Base-by-base conservation (phyloP, 441 rosid species). In the Macaranga tanarius region DNA sequence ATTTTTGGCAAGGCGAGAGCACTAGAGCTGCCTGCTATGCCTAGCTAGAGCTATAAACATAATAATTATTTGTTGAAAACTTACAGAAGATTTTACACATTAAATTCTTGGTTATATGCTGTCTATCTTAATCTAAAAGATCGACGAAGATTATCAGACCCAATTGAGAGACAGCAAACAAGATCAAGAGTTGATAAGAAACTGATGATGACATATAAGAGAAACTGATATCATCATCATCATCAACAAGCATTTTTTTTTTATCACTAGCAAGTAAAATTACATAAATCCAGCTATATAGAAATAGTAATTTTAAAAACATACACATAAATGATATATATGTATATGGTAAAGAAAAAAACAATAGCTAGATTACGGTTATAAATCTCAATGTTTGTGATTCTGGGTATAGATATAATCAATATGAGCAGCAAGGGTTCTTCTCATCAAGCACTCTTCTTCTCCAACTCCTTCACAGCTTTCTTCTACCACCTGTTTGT, bases 341-440 rank as follows among this genome's bases (percentile, higher is more conserved):
- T n/a, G n/a, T n/a, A n/a, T n/a, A n/a, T n/a, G n/a, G n/a, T n/a
- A n/a, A n/a, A n/a, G n/a, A n/a, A n/a, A n/a, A n/a, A n/a, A n/a
- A n/a, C n/a, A n/a, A n/a, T 22, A 42, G 26, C 19, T 10, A 65
- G 28, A 11, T 8, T 2, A 45, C 25, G 47, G 1, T 23, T 2
- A 3, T 28, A 3, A 0, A 0, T 1, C 12, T 84, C 81, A 87
- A 8, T 89, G 91, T 0, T 80, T 77, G 19, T 76, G 85, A 65
- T 84, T 84, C 75, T 87, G 89, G 76, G 90, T 88, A 59, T 90
- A 90, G 67, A 88, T 82, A 45, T 88, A 90, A 79, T 90, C 92
- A 47, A 67, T 47, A 80, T 86, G 89, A 69, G 89, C 87, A 25
- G 76, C 87, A 59, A 87, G 85, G 65, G 91, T 79, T 72, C 91